Conservation (phyloP, 495 filamentous ascomycete species). For the Penicillium egyptiacum region DNA sequence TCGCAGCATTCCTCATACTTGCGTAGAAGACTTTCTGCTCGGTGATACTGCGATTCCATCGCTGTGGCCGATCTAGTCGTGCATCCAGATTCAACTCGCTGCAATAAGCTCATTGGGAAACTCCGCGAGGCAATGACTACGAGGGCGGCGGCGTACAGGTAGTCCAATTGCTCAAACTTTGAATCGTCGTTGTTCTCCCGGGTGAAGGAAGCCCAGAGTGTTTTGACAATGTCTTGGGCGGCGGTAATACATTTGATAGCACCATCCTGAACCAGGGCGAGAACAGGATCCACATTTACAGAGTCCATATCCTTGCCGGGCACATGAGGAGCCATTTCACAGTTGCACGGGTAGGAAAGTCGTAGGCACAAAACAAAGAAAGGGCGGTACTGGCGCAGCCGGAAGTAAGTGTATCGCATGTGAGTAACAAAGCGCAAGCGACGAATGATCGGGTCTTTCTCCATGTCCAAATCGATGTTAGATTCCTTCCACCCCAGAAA, state of each 20-base stretch:
- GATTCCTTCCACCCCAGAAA: neutral
- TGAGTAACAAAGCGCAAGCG: conserved; percentile 18
- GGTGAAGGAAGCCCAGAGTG: neutral
- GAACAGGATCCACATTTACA: conserved; percentile 5
- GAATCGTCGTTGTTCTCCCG: neutral
- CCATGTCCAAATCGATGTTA: neutral
- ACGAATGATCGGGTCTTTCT: conserved; percentile 8
- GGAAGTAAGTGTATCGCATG: conserved; percentile 20
- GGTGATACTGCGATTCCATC: too few relatives aligned
- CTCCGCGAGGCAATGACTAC: too few relatives aligned
- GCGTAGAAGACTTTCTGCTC: too few relatives aligned
- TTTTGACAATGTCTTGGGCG: conserved; percentile 9
- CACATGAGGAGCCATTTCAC: conserved; percentile 7
- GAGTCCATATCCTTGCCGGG: neutral
- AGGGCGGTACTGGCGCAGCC: conserved; percentile 21
- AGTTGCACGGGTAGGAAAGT: neutral
- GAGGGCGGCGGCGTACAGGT: neutral
- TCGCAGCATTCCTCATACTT: neutral
- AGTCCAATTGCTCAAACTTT: neutral
- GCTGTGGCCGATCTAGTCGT: too few relatives aligned
- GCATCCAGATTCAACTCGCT: too few relatives aligned
- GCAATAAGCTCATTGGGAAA: too few relatives aligned
- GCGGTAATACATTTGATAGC: conserved; percentile 18
- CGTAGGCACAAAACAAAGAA: conserved; percentile 14
- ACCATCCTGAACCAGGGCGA: conserved; percentile 11